Conservation (phyloP, 2,329 filamentous ascomycete genomes). For the Bipolaris oryzae region DNA sequence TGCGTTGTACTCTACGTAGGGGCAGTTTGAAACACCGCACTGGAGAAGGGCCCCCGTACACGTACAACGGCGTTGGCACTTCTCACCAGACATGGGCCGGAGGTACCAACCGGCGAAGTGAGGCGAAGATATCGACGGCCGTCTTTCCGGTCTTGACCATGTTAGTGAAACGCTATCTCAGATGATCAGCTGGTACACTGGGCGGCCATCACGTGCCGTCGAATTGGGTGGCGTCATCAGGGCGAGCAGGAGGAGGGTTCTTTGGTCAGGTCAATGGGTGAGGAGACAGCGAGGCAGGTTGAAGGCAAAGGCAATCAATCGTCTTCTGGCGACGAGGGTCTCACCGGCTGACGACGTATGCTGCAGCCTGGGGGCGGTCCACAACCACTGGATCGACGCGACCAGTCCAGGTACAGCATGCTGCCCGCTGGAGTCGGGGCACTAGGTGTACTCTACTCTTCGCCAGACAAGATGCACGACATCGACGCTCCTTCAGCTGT, state of each 20-base stretch:
- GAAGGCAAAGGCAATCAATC: too few relatives aligned
- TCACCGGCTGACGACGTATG: constrained; percentile 10
- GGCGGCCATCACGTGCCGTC: constrained; percentile 3
- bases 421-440: background rate
- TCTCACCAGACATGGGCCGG: background rate
- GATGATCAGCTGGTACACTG: constrained; percentile 8
- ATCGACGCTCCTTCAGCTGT: background rate
- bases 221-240: constrained; percentile 10
- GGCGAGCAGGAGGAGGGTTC: constrained; percentile 1
- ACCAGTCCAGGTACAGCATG: background rate
- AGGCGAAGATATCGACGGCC: constrained; percentile 3
- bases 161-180: constrained; percentile 9
- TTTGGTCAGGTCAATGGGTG: background rate
- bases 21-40: background rate
- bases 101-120: constrained; percentile 1
- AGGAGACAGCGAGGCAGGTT: background rate
- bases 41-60: background rate
- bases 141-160: constrained; percentile 5
- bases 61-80: background rate
- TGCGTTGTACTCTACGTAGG: background rate
- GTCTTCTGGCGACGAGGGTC: background rate
- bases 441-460: too few relatives aligned
- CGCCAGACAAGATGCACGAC: background rate
- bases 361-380: constrained; percentile 2
- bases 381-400: background rate